Percentiles rank a stretch among this genome's conserved stretches.
These are phyloP conservation scores for Phialophora verrucosa DNA, from an alignment of 2,329 filamentous ascomycete species.

Conservation along the genomic window DNA sequence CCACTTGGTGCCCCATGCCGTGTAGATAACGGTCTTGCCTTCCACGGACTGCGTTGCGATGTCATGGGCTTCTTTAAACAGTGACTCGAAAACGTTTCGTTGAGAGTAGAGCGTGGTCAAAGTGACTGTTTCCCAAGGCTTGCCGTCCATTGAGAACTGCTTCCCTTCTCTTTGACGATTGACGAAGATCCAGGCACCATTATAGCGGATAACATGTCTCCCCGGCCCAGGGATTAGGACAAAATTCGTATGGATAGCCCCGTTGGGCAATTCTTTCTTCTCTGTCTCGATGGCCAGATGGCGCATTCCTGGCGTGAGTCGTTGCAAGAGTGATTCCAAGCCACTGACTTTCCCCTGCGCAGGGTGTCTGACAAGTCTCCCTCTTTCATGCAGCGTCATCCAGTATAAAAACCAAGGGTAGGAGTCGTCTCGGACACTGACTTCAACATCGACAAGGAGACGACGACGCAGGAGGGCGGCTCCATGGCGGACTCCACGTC, in stretches of 20 bases:
- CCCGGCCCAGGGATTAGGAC: conserved; percentile 90
- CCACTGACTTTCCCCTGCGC: conserved; percentile 51
- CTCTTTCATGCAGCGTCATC: conserved; percentile 81
- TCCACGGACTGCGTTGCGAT: conserved; percentile 80
- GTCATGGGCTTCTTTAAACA: conserved; percentile 85
- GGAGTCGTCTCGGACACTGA: conserved; percentile 89
- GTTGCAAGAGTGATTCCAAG: conserved; percentile 60
- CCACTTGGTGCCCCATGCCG: conserved; percentile 84
- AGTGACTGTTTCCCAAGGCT: conserved; percentile 92
- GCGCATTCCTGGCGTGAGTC: conserved; percentile 65
- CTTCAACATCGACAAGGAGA: conserved; percentile 93
- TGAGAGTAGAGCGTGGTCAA: conserved; percentile 90
- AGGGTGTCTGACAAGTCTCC: conserved; percentile 57
- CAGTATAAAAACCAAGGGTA: conserved; percentile 95
- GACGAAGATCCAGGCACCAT: conserved; percentile 84
- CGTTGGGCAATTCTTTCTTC: conserved; percentile 66
- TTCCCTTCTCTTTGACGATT: conserved; percentile 76
- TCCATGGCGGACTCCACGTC: conserved; percentile 74
- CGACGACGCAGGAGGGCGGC: conserved; percentile 79
- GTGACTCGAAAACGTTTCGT: conserved; percentile 84
- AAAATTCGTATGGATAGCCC: conserved; percentile 78
- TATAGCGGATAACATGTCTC: conserved; percentile 83
- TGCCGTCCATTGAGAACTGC: conserved; percentile 70
- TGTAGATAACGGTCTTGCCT: conserved; percentile 92
- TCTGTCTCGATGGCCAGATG: conserved; percentile 70